Evolutionary conservation across 352 stramenopile species (phyloP).

Genomic region (Phytophthora brassicae): DNA sequence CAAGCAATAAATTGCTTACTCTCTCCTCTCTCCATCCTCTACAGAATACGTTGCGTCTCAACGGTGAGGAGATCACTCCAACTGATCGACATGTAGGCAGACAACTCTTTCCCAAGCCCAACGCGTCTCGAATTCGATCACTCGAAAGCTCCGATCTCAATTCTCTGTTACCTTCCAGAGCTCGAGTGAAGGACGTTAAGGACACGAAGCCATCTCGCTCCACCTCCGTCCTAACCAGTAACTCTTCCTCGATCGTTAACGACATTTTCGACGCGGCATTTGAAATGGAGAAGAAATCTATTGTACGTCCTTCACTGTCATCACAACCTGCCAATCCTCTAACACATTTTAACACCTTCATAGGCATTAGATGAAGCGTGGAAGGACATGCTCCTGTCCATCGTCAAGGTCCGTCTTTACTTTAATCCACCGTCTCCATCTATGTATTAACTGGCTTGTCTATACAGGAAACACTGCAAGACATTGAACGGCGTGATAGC

Average conservation of each 20-base stretch:
- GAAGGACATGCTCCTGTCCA: slow-evolving; percentile 46
- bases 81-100: slow-evolving; percentile 48
- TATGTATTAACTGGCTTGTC: not conserved
- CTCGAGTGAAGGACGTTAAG: slow-evolving; percentile 28
- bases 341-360: not conserved
- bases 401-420: slow-evolving; percentile 48
- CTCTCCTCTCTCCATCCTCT: too few species aligned
- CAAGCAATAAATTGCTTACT: not conserved
- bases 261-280: slow-evolving; percentile 52
- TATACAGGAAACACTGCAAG: slow-evolving; percentile 61
- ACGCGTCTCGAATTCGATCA: slow-evolving; percentile 1
- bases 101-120: slow-evolving; percentile 55
- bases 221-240: slow-evolving; percentile 8
- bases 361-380: slow-evolving; percentile 64
- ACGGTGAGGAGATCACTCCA: slow-evolving; percentile 60
- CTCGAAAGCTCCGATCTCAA: slow-evolving; percentile 12
- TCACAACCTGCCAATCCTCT: not conserved
- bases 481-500: slow-evolving; percentile 66
- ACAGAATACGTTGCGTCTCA: slow-evolving; percentile 63
- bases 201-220: slow-evolving; percentile 15
- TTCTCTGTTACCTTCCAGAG: slow-evolving; percentile 11
- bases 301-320: slow-evolving; percentile 24
- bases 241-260: slow-evolving; percentile 25
- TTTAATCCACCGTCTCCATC: not conserved
- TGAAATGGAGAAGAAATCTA: slow-evolving; percentile 57